Base-by-base conservation (phyloP, 164 flowering plant species). In the Protea cynaroides region DNA sequence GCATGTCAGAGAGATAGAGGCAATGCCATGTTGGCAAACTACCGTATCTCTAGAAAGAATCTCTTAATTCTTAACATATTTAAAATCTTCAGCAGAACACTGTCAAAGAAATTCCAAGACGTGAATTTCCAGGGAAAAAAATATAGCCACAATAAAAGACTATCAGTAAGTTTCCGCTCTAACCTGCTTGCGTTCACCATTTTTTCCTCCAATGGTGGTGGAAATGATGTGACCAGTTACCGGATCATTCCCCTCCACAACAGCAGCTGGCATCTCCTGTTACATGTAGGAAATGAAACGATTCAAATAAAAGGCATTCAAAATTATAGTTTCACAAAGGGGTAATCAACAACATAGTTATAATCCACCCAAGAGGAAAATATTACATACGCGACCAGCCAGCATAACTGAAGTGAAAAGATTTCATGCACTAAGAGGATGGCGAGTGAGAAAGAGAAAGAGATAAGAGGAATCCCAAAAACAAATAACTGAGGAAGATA, bases 201-300 rank as follows among this genome's bases (percentile, higher is more conserved):
- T 83, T 71, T 80, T 83, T 59, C 90, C 90, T 22, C 87, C 89
- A 67, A 85, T 81, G 0, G 90, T 85, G 53, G 90, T 85, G 21
- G 90, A 83, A 63, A 85, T 85, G 23, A 85, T 82, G 75, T 85
- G 90, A 55, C 90, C 90, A 53, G 84, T 77, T 15, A 80, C 84
- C 18, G 76, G 78, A 71, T 79, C 90, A 72, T 83, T 83, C 49
- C 86, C 81, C 64, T 81, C 80, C 18, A 80, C 72, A 24, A 79
- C 80, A 65, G 82, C 58, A 62, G 84, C 66, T 14, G 84, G 49
- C 81, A 82, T 85, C 69, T 80, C 90, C 87, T 85, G 76, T 63
- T 72, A 69, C 19, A 49, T 15, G 46, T 1, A 44, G 15, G 12
- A 44, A 55, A 25, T 7, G 7, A 59, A 55, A 61, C 61, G 7